phyloP scores from a whole-genome alignment of 225 moss, liverwort and hornwort species.

The Straminergon stramineum region DNA sequence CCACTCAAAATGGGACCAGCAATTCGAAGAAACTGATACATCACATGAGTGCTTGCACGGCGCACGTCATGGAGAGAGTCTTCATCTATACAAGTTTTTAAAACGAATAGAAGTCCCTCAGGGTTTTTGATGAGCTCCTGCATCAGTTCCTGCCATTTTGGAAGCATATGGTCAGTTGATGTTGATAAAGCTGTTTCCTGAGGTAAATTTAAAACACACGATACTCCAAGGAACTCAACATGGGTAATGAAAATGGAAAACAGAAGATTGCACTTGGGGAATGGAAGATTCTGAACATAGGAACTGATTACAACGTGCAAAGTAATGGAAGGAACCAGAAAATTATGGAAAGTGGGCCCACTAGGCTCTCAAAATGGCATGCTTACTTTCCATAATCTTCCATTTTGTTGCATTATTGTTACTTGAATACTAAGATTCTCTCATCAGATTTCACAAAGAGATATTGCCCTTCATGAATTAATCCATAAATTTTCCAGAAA shows the following conservation, averaged over 20 bases:
- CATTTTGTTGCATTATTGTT: neutral
- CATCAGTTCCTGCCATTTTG: conserved; percentile 36
- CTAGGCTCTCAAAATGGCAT: neutral
- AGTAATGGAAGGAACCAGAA: neutral
- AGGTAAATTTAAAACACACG: neutral
- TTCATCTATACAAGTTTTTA: conserved; percentile 52
- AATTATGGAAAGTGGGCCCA: neutral
- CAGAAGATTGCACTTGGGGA: neutral
- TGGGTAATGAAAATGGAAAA: neutral
- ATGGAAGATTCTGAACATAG: neutral
- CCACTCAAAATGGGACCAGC: conserved; percentile 45
- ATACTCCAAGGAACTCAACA: neutral
- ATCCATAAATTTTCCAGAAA: neutral
- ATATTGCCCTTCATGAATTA: too few species aligned
- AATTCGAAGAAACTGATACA: conserved; percentile 62
- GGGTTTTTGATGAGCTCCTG: conserved; percentile 27
- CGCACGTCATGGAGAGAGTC: conserved; percentile 52
- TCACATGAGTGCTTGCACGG: conserved; percentile 50
- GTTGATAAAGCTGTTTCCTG: neutral
- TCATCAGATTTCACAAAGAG: neutral
- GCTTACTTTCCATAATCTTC: neutral
- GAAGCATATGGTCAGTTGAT: neutral
- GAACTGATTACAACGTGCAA: neutral
- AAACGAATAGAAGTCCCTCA: conserved; percentile 24
- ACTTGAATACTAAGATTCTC: neutral